phyloP scores from a whole-genome alignment of 2,329 filamentous ascomycete genomes.

The Aspergillus sp. region DNA sequence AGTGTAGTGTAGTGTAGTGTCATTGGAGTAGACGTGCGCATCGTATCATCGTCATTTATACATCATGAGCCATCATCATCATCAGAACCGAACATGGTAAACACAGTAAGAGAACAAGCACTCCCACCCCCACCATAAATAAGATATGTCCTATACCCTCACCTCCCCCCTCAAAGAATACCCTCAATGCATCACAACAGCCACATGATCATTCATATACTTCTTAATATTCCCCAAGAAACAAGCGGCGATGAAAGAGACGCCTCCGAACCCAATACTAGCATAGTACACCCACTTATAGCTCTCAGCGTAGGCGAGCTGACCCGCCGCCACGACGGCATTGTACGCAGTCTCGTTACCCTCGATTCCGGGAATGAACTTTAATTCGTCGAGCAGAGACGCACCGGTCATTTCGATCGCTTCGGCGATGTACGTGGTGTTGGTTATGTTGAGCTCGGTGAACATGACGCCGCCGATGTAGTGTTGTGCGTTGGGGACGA shows the following conservation, averaged over 20 bases:
- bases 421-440: constrained; percentile 48
- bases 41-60: too few relatives aligned
- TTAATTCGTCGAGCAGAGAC: constrained; percentile 54
- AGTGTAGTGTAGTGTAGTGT: neutral
- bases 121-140: too few relatives aligned
- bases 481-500: constrained; percentile 47
- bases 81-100: too few relatives aligned
- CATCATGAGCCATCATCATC: too few relatives aligned
- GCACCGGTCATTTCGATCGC: constrained; percentile 58
- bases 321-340: constrained; percentile 57
- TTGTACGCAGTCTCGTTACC: constrained; percentile 54
- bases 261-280: constrained; percentile 62
- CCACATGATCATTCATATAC: constrained; percentile 62
- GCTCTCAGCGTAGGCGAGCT: constrained; percentile 58
- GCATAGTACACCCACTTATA: constrained; percentile 65
- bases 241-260: constrained; percentile 59
- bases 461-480: constrained; percentile 56
- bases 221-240: constrained; percentile 62
- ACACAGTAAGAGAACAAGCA: too few relatives aligned
- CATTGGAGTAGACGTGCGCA: too few relatives aligned
- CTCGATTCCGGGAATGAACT: constrained; percentile 54
- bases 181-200: constrained; percentile 46
- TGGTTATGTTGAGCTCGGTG: constrained; percentile 53
- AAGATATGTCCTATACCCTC: neutral
- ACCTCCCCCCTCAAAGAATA: neutral